Conservation (phyloP, 371 early-diverging fungal species). For the Rhizopus sp. region DNA sequence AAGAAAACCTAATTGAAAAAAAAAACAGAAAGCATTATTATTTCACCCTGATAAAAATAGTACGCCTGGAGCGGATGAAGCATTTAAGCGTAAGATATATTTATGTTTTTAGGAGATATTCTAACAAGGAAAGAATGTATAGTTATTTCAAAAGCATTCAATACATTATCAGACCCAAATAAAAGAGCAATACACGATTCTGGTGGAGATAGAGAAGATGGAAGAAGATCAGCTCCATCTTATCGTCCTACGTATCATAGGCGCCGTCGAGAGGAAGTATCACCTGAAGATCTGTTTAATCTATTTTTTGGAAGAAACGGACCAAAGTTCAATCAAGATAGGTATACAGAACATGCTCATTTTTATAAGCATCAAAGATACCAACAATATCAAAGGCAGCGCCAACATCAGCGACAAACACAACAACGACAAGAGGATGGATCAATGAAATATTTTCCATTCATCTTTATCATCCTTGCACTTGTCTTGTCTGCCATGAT, state of each 20-base stretch:
- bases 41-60: constrained; percentile 98
- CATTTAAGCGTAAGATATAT: constrained; percentile 77
- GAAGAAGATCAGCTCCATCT: constrained; percentile 30
- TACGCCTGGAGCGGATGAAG: constrained; percentile 96
- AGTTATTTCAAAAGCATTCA: constrained; percentile 90
- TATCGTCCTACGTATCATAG: constrained; percentile 32
- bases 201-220: constrained; percentile 69
- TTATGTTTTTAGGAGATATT: constrained; percentile 3
- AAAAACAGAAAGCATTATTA: constrained; percentile 85
- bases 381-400: constrained; percentile 14
- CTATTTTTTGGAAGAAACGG: constrained; percentile 78
- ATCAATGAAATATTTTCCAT: constrained; percentile 16
- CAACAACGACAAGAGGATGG: constrained; percentile 5
- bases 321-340: neutral
- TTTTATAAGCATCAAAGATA: neutral
- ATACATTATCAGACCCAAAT: constrained; percentile 82
- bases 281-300: constrained; percentile 91
- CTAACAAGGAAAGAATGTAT: neutral
- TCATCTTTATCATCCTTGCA: constrained; percentile 14
- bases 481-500: constrained; percentile 18
- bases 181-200: constrained; percentile 88
- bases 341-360: too few relatives aligned
- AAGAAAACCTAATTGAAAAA: neutral
- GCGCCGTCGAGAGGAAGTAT: constrained; percentile 67
- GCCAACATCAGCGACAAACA: constrained; percentile 15